These are phyloP conservation scores for Arabidopsis lyrata DNA, from an alignment of 441 rosid genomes.

Conservation along the genomic window DNA sequence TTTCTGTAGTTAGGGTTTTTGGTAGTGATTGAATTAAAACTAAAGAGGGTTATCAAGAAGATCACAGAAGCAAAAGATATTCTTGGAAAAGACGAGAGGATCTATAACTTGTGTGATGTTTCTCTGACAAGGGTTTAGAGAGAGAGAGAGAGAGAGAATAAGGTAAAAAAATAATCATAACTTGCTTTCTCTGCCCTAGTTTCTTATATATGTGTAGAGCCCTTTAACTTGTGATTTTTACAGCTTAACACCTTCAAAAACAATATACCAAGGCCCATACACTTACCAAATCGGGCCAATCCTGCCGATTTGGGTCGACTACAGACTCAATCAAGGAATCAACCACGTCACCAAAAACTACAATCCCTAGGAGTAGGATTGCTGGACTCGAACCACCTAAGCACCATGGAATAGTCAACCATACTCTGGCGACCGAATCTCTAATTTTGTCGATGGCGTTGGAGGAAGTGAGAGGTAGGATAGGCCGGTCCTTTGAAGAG, in stretches of 20 bases:
- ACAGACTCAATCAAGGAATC: background rate
- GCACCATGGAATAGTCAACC: too few species aligned
- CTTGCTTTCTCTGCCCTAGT: background rate
- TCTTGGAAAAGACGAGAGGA: slow-evolving; percentile 25
- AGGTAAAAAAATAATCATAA: background rate
- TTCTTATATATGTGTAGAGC: slow-evolving; percentile 6
- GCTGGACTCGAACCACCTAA: background rate
- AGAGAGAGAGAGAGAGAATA: background rate
- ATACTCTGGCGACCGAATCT: too few species aligned
- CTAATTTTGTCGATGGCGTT: background rate
- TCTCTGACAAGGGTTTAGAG: slow-evolving; percentile 1
- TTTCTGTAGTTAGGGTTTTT: background rate
- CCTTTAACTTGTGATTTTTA: background rate
- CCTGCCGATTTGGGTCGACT: background rate
- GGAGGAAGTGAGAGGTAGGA: background rate
- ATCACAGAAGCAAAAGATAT: background rate
- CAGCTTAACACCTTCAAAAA: background rate
- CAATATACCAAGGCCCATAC: background rate
- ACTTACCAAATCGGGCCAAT: background rate
- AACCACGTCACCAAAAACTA: background rate
- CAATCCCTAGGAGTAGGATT: background rate
- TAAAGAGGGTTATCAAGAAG: background rate
- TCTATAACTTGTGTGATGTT: background rate
- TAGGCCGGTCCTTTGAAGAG: background rate
- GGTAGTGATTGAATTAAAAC: background rate